Percentiles rank a stretch among this genome's conserved stretches.
Evolutionary conservation across 177 flowering plant genomes (phyloP).

Genomic region (Telopea speciosissima): DNA sequence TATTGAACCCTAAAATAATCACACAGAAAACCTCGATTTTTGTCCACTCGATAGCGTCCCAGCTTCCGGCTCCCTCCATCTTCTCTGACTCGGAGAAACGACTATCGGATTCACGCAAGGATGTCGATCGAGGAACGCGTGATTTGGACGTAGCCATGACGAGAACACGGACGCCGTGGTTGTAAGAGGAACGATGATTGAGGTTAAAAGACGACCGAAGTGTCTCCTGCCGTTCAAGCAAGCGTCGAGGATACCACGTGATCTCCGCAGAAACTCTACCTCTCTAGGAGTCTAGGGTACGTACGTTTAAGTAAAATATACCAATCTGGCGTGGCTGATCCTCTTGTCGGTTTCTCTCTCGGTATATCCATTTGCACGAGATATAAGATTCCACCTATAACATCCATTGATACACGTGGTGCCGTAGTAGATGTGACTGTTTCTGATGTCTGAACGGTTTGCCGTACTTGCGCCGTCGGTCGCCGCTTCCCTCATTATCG

Average conservation of each 20-base stretch:
- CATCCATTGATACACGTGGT: too few relatives aligned
- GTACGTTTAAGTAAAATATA: not conserved
- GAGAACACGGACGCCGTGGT: not conserved
- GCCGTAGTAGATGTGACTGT: too few relatives aligned
- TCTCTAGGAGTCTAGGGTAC: too few relatives aligned
- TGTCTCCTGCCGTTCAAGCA: not conserved
- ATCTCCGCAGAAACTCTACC: not conserved
- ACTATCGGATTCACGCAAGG: conserved; percentile 28
- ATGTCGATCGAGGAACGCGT: conserved; percentile 28
- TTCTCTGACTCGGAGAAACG: conserved; percentile 40
- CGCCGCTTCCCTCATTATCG: too few relatives aligned
- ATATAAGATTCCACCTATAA: too few relatives aligned
- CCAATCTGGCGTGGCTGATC: not conserved
- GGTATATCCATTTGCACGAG: too few relatives aligned
- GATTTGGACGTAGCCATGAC: conserved; percentile 35
- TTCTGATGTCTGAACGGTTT: too few relatives aligned
- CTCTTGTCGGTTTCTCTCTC: too few relatives aligned
- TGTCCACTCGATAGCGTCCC: conserved; percentile 90
- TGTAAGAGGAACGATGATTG: not conserved
- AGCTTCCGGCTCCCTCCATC: conserved; percentile 66
- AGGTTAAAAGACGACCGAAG: not conserved
- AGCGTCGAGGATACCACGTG: not conserved
- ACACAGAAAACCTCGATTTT: conserved; percentile 48
- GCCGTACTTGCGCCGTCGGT: too few relatives aligned
- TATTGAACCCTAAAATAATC: conserved; percentile 20